These are phyloP conservation scores for Pyrrhoderma lamaoense DNA, from an alignment of 1,284 basidiomycete species.

Conservation along the genomic window DNA sequence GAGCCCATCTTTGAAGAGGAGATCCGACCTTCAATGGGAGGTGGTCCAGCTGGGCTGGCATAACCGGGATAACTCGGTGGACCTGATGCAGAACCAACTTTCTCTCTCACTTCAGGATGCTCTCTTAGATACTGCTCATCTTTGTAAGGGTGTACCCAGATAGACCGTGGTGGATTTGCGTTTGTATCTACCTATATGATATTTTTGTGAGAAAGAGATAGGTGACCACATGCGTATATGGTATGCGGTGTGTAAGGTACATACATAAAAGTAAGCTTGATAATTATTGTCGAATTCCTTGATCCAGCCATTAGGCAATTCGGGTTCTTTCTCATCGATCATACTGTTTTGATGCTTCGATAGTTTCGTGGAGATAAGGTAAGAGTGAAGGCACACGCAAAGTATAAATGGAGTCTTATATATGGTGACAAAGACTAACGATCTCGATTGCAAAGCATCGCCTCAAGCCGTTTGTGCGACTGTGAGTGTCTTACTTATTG, in stretches of 20 bases:
- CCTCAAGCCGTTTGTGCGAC: not conserved
- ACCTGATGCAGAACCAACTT: slow-evolving; percentile 21
- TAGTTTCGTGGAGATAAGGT: slow-evolving; percentile 6
- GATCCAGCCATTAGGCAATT: slow-evolving; percentile 59
- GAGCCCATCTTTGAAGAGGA: slow-evolving; percentile 1
- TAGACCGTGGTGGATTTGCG: slow-evolving; percentile 55
- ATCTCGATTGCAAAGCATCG: not conserved
- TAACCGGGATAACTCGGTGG: slow-evolving; percentile 18
- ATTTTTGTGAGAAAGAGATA: slow-evolving; percentile 6
- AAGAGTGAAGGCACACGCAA: not conserved
- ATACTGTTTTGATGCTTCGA: slow-evolving; percentile 22
- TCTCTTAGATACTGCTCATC: slow-evolving; percentile 53
- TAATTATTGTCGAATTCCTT: slow-evolving; percentile 41
- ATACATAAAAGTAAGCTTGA: slow-evolving; percentile 39
- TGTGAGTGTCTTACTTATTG: too few relatives aligned
- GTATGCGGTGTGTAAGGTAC: too few relatives aligned
- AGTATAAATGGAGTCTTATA: not conserved
- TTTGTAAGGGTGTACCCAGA: slow-evolving; percentile 66
- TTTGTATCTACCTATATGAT: slow-evolving; percentile 51
- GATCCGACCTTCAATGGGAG: slow-evolving; percentile 7
- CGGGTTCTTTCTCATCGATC: slow-evolving; percentile 24
- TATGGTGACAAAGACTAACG: not conserved
- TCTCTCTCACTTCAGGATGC: slow-evolving; percentile 44
- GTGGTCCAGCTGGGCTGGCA: slow-evolving; percentile 23
- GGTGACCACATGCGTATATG: slow-evolving; percentile 18